Percentiles rank a stretch among this genome's conserved stretches.
Evolutionary conservation across 768 basidiomycete species (phyloP).

Genomic region (Xanthoconium stramineum): DNA sequence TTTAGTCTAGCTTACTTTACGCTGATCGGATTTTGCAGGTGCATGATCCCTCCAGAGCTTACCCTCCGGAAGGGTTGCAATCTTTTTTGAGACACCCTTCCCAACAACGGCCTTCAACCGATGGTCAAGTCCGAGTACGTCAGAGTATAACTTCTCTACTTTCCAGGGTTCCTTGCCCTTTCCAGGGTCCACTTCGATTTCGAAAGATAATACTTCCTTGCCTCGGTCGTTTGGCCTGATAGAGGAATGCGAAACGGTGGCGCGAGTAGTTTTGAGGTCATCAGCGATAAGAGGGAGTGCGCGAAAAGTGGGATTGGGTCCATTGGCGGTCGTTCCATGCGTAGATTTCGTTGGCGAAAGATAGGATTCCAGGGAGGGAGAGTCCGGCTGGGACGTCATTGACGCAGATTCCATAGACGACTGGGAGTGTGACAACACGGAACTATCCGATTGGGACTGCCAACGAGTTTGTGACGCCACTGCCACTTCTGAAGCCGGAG

Average conservation of each 20-base stretch:
- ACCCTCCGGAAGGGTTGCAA: slow-evolving; percentile 82
- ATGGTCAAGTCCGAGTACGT: slow-evolving; percentile 85
- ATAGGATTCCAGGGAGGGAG: slow-evolving; percentile 30
- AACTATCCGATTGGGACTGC: slow-evolving; percentile 21
- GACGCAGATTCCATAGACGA: slow-evolving; percentile 20
- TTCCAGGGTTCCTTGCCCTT: slow-evolving; percentile 72
- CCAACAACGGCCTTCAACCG: slow-evolving; percentile 57
- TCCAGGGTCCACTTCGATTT: slow-evolving; percentile 71
- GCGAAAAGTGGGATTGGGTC: slow-evolving; percentile 51
- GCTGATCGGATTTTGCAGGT: slow-evolving; percentile 92
- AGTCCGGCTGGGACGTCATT: slow-evolving; percentile 23
- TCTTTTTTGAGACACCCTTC: slow-evolving; percentile 71
- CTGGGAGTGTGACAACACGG: slow-evolving; percentile 22
- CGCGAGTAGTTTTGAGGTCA: slow-evolving; percentile 71
- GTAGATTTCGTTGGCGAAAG: slow-evolving; percentile 24
- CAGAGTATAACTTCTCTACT: slow-evolving; percentile 92
- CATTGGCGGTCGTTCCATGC: slow-evolving; percentile 19
- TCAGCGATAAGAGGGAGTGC: slow-evolving; percentile 65
- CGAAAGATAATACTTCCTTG: slow-evolving; percentile 89
- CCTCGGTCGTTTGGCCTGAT: slow-evolving; percentile 88
- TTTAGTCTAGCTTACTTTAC: slow-evolving; percentile 62
- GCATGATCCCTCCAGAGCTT: slow-evolving; percentile 97
- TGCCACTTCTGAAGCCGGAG: slow-evolving; percentile 12
- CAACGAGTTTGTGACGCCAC: slow-evolving; percentile 22
- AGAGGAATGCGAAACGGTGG: slow-evolving; percentile 74